phyloP scores from a whole-genome alignment of 768 basidiomycete genomes.

The Psilocybe cubensis region DNA sequence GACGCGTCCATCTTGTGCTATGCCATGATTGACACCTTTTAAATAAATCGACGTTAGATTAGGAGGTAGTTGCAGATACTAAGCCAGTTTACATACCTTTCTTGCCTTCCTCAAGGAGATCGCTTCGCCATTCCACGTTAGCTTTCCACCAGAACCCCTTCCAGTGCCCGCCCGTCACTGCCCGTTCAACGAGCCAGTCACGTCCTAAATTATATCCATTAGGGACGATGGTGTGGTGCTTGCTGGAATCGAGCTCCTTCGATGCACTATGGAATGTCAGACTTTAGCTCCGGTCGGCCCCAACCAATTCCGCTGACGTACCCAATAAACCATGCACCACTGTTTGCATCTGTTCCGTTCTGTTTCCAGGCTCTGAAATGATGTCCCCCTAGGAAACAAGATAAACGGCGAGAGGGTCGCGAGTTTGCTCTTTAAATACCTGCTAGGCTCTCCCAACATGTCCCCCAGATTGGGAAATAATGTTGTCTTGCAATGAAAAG shows the following conservation, averaged over 20 bases:
- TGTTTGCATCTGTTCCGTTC: conserved; percentile 73
- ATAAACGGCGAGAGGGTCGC: neutral
- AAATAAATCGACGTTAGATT: neutral
- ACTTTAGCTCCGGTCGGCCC: neutral
- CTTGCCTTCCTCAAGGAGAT: conserved; percentile 68
- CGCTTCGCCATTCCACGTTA: conserved; percentile 74
- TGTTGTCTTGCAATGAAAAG: conserved; percentile 77
- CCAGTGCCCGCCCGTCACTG: conserved; percentile 62
- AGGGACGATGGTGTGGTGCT: conserved; percentile 72
- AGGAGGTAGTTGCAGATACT: neutral
- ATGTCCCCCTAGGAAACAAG: conserved; percentile 62
- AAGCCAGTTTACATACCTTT: conserved; percentile 47
- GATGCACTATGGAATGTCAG: conserved; percentile 53
- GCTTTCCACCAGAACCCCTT: conserved; percentile 75
- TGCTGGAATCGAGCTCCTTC: conserved; percentile 39
- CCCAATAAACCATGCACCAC: conserved; percentile 88
- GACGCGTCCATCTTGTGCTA: conserved; percentile 78
- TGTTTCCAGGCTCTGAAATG: conserved; percentile 90
- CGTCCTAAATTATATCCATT: conserved; percentile 85
- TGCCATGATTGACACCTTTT: conserved; percentile 81
- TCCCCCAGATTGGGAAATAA: conserved; percentile 79
- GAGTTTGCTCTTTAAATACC: conserved; percentile 36
- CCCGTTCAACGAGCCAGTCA: conserved; percentile 74
- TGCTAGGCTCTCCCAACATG: conserved; percentile 86
- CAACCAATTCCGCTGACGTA: conserved; percentile 40